Percentiles rank a stretch among this genome's conserved stretches.
phyloP scores from a whole-genome alignment of 441 rosid species.

The Flueggea neowawraea region DNA sequence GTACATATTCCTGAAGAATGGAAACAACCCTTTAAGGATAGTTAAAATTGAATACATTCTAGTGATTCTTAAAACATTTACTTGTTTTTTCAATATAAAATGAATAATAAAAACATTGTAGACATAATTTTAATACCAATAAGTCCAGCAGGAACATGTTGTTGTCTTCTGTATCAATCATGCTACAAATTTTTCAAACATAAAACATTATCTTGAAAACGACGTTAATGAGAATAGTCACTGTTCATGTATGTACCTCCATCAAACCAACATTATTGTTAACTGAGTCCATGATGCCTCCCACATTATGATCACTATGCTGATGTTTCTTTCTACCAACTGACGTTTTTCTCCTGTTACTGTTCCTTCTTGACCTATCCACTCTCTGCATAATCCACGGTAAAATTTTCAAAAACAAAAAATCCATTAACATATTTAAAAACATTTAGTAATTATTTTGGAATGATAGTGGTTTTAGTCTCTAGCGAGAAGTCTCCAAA shows the following conservation, averaged over 20 bases:
- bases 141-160: not conserved
- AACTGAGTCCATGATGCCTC: constrained; percentile 24
- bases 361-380: constrained; percentile 28
- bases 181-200: not conserved
- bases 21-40: too few relatives aligned
- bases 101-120: too few relatives aligned
- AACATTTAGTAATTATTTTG: too few relatives aligned
- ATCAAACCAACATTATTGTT: constrained; percentile 25
- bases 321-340: constrained; percentile 33
- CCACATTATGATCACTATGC: constrained; percentile 28
- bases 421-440: not conserved
- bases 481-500: too few relatives aligned
- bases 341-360: constrained; percentile 35
- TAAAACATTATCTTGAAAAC: not conserved
- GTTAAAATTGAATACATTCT: too few relatives aligned
- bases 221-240: not conserved
- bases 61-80: too few relatives aligned
- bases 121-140: too few relatives aligned
- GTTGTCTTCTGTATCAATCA: not conserved
- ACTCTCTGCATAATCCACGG: constrained; percentile 26
- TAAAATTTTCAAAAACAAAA: not conserved
- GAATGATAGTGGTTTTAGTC: too few relatives aligned
- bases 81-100: too few relatives aligned
- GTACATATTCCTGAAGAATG: too few relatives aligned
- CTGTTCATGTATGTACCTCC: constrained; percentile 35